These are phyloP conservation scores for Stephania japonica DNA, from an alignment of 164 flowering plant species.

Conservation along the genomic window DNA sequence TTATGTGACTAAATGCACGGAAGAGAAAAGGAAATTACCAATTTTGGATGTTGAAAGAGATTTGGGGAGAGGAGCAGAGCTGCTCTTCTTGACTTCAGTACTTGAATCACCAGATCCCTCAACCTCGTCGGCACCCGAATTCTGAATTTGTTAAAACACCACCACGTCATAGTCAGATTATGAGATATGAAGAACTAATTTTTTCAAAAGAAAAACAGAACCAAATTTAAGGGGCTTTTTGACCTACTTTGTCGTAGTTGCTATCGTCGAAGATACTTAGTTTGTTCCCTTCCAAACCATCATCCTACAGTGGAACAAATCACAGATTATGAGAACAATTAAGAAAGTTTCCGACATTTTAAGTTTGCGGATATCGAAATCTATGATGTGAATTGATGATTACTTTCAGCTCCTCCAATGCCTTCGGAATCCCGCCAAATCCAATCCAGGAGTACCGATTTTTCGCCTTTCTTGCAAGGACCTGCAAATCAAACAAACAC, in stretches of 20 bases:
- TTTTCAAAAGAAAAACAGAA: neutral
- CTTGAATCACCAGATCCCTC: constrained; percentile 36
- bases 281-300: constrained; percentile 41
- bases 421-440: constrained; percentile 61
- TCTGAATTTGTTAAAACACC: constrained; percentile 22
- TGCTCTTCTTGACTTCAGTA: constrained; percentile 39
- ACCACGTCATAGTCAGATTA: neutral
- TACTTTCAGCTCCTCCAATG: constrained; percentile 67
- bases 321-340: constrained; percentile 2
- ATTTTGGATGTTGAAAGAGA: constrained; percentile 30
- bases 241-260: constrained; percentile 37
- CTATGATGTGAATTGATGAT: neutral
- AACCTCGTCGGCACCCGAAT: constrained; percentile 51
- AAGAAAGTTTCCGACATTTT: neutral
- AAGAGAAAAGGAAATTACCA: constrained; percentile 22
- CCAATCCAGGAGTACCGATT: constrained; percentile 90
- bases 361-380: neutral
- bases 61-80: constrained; percentile 15
- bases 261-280: constrained; percentile 6
- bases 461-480: constrained; percentile 75
- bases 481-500: constrained; percentile 33
- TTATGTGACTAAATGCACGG: neutral
- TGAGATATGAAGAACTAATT: neutral
- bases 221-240: neutral
- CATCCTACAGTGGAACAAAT: constrained; percentile 36